Base-by-base conservation (phyloP, 805 yeast species). In the Nakazawaea anatomiae region DNA sequence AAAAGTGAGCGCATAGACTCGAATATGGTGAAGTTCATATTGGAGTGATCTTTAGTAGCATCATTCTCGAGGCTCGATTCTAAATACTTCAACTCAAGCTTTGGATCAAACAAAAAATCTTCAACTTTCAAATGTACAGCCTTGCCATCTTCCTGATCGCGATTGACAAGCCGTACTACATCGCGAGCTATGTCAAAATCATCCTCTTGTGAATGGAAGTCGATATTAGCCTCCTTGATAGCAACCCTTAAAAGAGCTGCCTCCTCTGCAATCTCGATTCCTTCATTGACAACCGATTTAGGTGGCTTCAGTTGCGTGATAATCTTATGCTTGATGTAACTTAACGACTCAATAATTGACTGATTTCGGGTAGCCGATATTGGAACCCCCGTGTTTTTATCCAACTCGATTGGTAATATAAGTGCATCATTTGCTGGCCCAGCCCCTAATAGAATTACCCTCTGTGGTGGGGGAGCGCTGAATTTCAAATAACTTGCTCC, bases 401-500 rank as follows among this genome's bases (percentile, higher is more conserved):
- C 52, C 30, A 52, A 45, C n/a, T 54, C 56, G 1, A 64, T 57
- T 3, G 67, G 62, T n/a, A 69, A 52, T 2, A 64, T 57, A 10
- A 68, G 52, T 1, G 65, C 55, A 6, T 60, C 52, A 14, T 58
- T 53, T 39, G 54, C 43, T 10, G n/a, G 12, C 29, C 60, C 64
- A 3, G 59, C 63, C 6, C 74, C 73, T 7, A 69, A 46, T 41
- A 71, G 58, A 2, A 61, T 60, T 4, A 70, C 45, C 44, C 70
- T 56, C 4, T 63, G 53, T 1, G 78, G 73, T 1, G 59, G 55
- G 0, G 71, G 64, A 30, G 68, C 64, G 1, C 56, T 18, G 47
- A 62, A 58, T 27, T 62, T 54, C 14, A 74, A 52, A 54, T 69
- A 72, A 18, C 61, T 59, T 0, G 67, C 67, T 0, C 75, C 75